Evolutionary conservation across 2,329 filamentous ascomycete species (phyloP).

Genomic region (Talaromyces sp.): DNA sequence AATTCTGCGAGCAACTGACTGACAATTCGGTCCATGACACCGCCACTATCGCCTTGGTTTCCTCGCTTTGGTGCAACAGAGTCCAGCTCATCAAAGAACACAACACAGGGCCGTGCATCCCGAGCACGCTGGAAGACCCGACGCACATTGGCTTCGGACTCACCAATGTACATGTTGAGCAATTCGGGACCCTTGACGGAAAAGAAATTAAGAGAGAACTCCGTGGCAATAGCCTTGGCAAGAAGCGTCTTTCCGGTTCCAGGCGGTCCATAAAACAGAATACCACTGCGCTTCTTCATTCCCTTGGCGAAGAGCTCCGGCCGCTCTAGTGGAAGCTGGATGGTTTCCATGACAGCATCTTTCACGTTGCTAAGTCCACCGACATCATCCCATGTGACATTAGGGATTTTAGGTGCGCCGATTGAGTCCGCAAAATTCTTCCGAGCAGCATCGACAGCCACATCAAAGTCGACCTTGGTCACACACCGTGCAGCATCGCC

Average conservation of each 20-base stretch:
- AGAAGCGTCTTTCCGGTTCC: constrained; percentile 99
- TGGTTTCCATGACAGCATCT: constrained; percentile 94
- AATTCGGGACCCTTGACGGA: constrained; percentile 98
- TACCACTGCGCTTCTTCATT: constrained; percentile 98
- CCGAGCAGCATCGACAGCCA: constrained; percentile 89
- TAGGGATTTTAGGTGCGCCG: constrained; percentile 94
- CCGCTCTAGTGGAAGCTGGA: constrained; percentile 83
- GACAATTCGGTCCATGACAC: constrained; percentile 97
- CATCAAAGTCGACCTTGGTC: constrained; percentile 77
- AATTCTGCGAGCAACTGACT: constrained; percentile 90
- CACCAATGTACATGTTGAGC: constrained; percentile 99
- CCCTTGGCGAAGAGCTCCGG: constrained; percentile 94
- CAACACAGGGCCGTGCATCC: constrained; percentile 92
- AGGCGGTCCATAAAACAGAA: constrained; percentile 95
- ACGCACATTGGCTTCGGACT: constrained; percentile 98
- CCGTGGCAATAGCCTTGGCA: constrained; percentile 98
- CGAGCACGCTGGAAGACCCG: constrained; percentile 99
- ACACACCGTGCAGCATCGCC: constrained; percentile 74
- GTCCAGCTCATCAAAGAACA: constrained; percentile 97
- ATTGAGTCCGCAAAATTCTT: constrained; percentile 99
- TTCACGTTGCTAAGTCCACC: constrained; percentile 91
- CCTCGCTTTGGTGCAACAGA: constrained; percentile 95
- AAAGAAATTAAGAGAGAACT: constrained; percentile 99
- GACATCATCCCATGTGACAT: constrained; percentile 94
- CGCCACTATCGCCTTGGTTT: constrained; percentile 93